Evolutionary conservation across 1,284 basidiomycete genomes (phyloP).

Genomic region (Takashimella koratensis): DNA sequence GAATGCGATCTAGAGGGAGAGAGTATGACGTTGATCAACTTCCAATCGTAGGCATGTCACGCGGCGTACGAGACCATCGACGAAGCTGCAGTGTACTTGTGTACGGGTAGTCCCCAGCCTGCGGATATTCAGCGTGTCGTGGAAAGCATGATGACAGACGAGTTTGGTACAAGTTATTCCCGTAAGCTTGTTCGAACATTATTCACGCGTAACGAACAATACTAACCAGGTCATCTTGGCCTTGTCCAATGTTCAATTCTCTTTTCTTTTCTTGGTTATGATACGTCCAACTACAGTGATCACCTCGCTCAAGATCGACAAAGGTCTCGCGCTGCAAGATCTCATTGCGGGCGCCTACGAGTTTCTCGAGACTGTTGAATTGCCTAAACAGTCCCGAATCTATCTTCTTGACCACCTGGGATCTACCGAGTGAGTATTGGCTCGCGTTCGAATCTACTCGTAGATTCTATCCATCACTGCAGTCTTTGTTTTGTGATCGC

Average conservation of each 20-base stretch:
- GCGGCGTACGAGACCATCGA: slow-evolving; percentile 87
- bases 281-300: too few relatives aligned
- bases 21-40: slow-evolving; percentile 22
- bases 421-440: slow-evolving; percentile 71
- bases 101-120: slow-evolving; percentile 94
- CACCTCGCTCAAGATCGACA: slow-evolving; percentile 77
- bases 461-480: not conserved
- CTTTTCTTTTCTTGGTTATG: too few relatives aligned
- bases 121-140: slow-evolving; percentile 89
- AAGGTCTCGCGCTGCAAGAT: slow-evolving; percentile 92
- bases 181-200: too few relatives aligned
- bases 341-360: slow-evolving; percentile 92
- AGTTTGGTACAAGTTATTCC: slow-evolving; percentile 88
- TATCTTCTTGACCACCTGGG: slow-evolving; percentile 89
- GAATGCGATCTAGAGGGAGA: slow-evolving; percentile 33
- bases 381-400: slow-evolving; percentile 78
- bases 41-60: slow-evolving; percentile 95
- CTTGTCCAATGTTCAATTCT: too few relatives aligned
- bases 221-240: too few relatives aligned
- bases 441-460: not conserved
- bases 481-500: not conserved
- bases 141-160: slow-evolving; percentile 92
- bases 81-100: slow-evolving; percentile 91
- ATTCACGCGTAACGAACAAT: too few relatives aligned
- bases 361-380: slow-evolving; percentile 77